phyloP scores from a whole-genome alignment of 495 filamentous ascomycete genomes.

The Talaromyces stipitatus region DNA sequence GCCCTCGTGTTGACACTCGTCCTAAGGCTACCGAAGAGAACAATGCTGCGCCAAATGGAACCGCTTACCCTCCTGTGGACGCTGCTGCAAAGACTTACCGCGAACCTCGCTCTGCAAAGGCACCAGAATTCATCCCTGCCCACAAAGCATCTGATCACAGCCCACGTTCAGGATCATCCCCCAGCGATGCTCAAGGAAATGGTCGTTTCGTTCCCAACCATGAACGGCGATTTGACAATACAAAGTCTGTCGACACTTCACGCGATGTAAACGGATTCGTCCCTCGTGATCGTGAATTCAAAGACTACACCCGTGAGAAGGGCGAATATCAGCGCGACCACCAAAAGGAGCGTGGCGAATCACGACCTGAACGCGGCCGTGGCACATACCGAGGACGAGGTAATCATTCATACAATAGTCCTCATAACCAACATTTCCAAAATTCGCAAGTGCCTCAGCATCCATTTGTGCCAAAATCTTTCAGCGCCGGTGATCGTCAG shows the following conservation, averaged over 20 bases:
- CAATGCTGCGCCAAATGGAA: slow-evolving; percentile 19
- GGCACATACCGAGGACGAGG: slow-evolving; percentile 49
- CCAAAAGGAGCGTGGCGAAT: slow-evolving; percentile 39
- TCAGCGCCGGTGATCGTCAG: slow-evolving; percentile 35
- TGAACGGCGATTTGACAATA: slow-evolving; percentile 31
- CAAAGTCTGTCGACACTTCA: slow-evolving; percentile 31
- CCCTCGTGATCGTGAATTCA: slow-evolving; percentile 5
- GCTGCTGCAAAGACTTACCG: slow-evolving; percentile 19
- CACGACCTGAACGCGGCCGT: slow-evolving; percentile 43
- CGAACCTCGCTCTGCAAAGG: slow-evolving; percentile 27
- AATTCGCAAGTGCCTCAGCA: slow-evolving; percentile 40
- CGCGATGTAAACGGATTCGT: slow-evolving; percentile 15
- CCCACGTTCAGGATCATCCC: slow-evolving; percentile 20
- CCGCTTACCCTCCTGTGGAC: slow-evolving; percentile 13
- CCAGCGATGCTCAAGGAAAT: slow-evolving; percentile 27
- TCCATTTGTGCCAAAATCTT: slow-evolving; percentile 30
- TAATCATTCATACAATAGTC: slow-evolving; percentile 28
- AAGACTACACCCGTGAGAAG: slow-evolving; percentile 7
- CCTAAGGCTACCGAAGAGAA: slow-evolving; percentile 29
- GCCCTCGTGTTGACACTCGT: slow-evolving; percentile 18
- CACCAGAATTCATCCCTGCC: slow-evolving; percentile 20
- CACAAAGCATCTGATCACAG: slow-evolving; percentile 22
- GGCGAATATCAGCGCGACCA: slow-evolving; percentile 22
- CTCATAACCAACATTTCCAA: slow-evolving; percentile 39
- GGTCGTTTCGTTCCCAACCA: slow-evolving; percentile 19